Percentiles rank a stretch among this genome's conserved stretches.
phyloP scores from a whole-genome alignment of 768 basidiomycete genomes.

The Cystobasidium onofrii region DNA sequence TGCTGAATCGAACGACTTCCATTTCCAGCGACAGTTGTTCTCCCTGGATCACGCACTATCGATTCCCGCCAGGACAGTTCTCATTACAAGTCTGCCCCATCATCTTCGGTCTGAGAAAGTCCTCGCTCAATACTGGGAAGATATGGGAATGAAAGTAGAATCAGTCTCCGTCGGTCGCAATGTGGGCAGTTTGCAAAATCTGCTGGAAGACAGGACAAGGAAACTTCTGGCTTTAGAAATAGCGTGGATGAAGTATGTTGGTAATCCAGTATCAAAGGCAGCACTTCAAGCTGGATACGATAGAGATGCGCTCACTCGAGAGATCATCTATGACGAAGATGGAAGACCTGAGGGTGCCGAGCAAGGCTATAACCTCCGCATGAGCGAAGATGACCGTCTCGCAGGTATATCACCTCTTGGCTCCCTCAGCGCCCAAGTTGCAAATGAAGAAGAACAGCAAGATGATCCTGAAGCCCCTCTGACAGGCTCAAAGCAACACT shows the following conservation, averaged over 20 bases:
- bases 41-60: slow-evolving; percentile 90
- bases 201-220: slow-evolving; percentile 71
- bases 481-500: slow-evolving; percentile 46
- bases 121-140: slow-evolving; percentile 87
- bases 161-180: slow-evolving; percentile 83
- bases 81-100: slow-evolving; percentile 73
- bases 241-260: slow-evolving; percentile 84
- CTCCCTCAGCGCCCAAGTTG: slow-evolving; percentile 34
- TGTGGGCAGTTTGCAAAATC: slow-evolving; percentile 60
- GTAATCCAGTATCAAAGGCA: slow-evolving; percentile 63
- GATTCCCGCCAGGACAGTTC: slow-evolving; percentile 83
- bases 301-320: slow-evolving; percentile 53
- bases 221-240: slow-evolving; percentile 69
- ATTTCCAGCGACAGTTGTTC: slow-evolving; percentile 68
- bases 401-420: slow-evolving; percentile 43
- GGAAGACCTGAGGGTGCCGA: slow-evolving; percentile 23
- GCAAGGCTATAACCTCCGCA: neutral
- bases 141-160: slow-evolving; percentile 67
- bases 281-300: slow-evolving; percentile 56
- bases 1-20: slow-evolving; percentile 59
- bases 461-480: slow-evolving; percentile 17
- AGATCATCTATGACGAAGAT: slow-evolving; percentile 33
- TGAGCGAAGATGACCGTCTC: slow-evolving; percentile 49
- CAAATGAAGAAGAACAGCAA: neutral
- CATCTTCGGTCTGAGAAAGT: slow-evolving; percentile 76